phyloP scores from a whole-genome alignment of 805 yeast genomes.

The Maudiozyma serrabonitensis region DNA sequence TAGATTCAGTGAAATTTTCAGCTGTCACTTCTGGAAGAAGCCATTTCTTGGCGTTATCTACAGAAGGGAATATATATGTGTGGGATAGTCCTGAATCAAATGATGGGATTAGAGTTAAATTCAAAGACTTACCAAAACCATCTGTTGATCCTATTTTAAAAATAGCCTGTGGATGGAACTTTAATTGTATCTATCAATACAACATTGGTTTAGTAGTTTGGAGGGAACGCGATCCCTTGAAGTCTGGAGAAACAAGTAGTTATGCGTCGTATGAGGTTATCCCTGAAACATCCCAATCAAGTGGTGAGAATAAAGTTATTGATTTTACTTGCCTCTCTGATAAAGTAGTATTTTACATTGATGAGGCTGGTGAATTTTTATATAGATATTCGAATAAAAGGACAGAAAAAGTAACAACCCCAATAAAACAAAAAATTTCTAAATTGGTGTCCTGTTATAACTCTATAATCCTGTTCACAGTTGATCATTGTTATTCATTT shows the following conservation, averaged over 20 bases:
- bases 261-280: conserved; percentile 35
- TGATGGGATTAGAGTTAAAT: conserved; percentile 37
- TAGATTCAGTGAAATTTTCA: conserved; percentile 30
- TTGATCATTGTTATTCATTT: conserved; percentile 32
- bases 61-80: conserved; percentile 39
- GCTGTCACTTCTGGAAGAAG: conserved; percentile 54
- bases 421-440: conserved; percentile 31
- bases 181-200: conserved; percentile 40
- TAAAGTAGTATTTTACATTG: conserved; percentile 42
- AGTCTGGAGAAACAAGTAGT: conserved; percentile 24
- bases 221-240: conserved; percentile 32
- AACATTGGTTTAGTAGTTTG: conserved; percentile 51
- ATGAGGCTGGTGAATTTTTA: conserved; percentile 34
- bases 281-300: conserved; percentile 31
- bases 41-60: conserved; percentile 54
- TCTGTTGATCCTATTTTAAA: conserved; percentile 31
- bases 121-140: conserved; percentile 24
- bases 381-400: conserved; percentile 24
- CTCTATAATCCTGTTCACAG: conserved; percentile 46
- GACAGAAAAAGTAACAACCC: conserved; percentile 8
- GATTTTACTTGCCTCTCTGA: conserved; percentile 46
- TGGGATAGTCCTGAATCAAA: conserved; percentile 46
- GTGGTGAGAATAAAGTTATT: conserved; percentile 31
- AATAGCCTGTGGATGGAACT: conserved; percentile 61
- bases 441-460: conserved; percentile 48